phyloP scores from a whole-genome alignment of 805 yeast species.

The Clavispora asparagi region DNA sequence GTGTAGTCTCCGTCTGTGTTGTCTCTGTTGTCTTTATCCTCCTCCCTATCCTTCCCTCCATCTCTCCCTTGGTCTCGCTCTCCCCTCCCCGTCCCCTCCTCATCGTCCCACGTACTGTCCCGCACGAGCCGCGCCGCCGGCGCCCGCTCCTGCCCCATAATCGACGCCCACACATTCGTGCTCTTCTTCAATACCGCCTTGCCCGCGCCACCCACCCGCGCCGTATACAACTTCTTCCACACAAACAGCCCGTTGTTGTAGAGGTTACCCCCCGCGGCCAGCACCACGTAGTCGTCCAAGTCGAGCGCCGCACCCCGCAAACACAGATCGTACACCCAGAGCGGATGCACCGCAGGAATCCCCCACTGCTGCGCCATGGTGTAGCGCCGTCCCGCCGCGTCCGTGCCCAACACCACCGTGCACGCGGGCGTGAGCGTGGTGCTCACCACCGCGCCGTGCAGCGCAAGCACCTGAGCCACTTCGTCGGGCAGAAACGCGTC shows the following conservation, averaged over 20 bases:
- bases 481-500: constrained; percentile 20
- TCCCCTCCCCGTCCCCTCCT: constrained; percentile 8
- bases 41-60: too few species aligned
- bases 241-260: constrained; percentile 26
- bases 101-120: constrained; percentile 26
- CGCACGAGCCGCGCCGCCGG: constrained; percentile 7
- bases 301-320: constrained; percentile 41
- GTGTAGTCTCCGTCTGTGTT: too few species aligned
- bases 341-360: constrained; percentile 47
- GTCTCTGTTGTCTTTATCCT: too few species aligned
- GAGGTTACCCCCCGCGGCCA: constrained; percentile 6
- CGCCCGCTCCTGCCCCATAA: constrained; percentile 26
- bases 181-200: neutral
- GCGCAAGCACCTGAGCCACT: constrained; percentile 29
- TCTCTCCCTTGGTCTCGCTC: too few species aligned
- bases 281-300: constrained; percentile 35
- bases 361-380: constrained; percentile 49
- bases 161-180: constrained; percentile 37
- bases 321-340: constrained; percentile 44
- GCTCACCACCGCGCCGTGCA: constrained; percentile 47
- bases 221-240: constrained; percentile 27
- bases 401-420: constrained; percentile 46
- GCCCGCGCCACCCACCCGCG: constrained; percentile 1
- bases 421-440: constrained; percentile 45
- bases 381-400: constrained; percentile 46